Evolutionary conservation across 306 rosid genomes (phyloP).

Genomic region (Pyrus pyrifolia): DNA sequence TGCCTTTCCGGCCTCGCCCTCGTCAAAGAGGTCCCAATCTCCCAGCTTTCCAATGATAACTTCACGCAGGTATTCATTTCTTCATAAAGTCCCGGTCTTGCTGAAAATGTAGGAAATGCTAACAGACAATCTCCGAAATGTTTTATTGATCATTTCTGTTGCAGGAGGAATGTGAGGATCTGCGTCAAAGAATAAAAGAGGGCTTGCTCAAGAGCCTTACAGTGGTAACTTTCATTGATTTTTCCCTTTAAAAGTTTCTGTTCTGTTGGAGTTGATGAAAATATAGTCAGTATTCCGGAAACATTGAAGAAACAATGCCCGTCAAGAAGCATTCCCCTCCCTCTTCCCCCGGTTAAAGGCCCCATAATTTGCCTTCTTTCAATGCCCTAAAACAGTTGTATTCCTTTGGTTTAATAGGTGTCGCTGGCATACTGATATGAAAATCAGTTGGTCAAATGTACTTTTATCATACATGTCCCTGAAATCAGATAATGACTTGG

Average conservation of each 20-base stretch:
- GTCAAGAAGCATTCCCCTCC: background rate
- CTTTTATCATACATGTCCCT: background rate
- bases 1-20: slow-evolving; percentile 46
- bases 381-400: background rate
- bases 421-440: background rate
- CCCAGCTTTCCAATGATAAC: slow-evolving; percentile 68
- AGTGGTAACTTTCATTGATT: slow-evolving; percentile 42
- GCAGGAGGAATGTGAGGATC: slow-evolving; percentile 82
- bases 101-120: too few relatives aligned
- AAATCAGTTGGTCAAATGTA: background rate
- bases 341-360: background rate
- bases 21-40: slow-evolving; percentile 45
- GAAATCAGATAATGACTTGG: background rate
- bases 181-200: slow-evolving; percentile 53
- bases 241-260: background rate
- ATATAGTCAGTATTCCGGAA: background rate
- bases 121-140: background rate
- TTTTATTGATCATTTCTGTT: background rate
- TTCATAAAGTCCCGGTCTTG: background rate
- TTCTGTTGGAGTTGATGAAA: background rate
- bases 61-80: slow-evolving; percentile 36
- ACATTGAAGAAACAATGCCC: background rate
- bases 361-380: background rate
- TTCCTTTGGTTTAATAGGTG: background rate
- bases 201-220: slow-evolving; percentile 54